Evolutionary conservation across 176 grass and related monocot species (phyloP).

Genomic region (Avena sativa): DNA sequence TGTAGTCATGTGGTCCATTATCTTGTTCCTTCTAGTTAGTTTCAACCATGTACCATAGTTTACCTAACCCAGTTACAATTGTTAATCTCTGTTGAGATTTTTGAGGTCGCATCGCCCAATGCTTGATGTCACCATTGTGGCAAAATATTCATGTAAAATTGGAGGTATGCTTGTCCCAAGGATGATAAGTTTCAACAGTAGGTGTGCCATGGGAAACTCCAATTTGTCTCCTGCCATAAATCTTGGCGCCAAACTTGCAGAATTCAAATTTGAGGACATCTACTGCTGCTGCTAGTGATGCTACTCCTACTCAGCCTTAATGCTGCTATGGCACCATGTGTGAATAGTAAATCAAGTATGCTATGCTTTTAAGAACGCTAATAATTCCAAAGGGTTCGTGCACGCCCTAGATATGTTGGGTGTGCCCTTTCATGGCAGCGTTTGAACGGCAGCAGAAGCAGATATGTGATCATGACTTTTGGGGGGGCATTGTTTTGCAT

Average conservation of each 20-base stretch:
- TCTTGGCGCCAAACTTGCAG: conserved; percentile 41
- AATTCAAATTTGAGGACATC: conserved; percentile 8
- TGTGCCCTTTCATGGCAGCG: conserved; percentile 37
- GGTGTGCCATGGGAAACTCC: conserved; percentile 41
- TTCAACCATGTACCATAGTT: not conserved
- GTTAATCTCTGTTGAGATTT: conserved; percentile 14
- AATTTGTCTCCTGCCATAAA: conserved; percentile 21
- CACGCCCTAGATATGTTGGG: conserved; percentile 32
- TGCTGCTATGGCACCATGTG: not conserved
- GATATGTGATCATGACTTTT: conserved; percentile 46
- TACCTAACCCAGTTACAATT: not conserved
- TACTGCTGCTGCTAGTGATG: not conserved
- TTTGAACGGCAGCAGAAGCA: conserved; percentile 31
- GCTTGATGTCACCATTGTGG: conserved; percentile 59
- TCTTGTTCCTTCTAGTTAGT: conserved; percentile 43
- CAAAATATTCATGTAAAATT: conserved; percentile 20
- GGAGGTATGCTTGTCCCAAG: not conserved
- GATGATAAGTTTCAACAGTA: conserved; percentile 35
- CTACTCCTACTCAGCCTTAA: not conserved
- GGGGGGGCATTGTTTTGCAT: conserved; percentile 16
- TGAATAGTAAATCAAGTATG: not conserved
- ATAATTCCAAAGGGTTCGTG: conserved; percentile 43
- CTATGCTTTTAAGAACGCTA: conserved; percentile 50
- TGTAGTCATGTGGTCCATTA: conserved; percentile 23
- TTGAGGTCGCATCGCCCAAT: conserved; percentile 32